Evolutionary conservation across 73 alveolate genomes (phyloP).

Genomic region (Paraurostyla sp.): DNA sequence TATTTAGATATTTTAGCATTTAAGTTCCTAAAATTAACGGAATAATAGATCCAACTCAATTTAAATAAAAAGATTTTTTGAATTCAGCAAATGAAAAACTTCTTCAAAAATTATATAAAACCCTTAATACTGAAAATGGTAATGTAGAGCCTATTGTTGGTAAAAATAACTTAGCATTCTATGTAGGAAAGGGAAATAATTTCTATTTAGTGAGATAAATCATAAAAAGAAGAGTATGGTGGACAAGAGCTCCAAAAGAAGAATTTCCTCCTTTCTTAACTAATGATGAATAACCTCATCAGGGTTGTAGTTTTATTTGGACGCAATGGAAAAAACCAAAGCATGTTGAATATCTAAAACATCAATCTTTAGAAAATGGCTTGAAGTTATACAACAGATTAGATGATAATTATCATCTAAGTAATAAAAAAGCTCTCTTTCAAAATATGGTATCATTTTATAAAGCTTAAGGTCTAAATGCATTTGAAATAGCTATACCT

Average conservation of each 20-base stretch:
- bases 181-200: conserved; percentile 65
- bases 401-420: conserved; percentile 56
- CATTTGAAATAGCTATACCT: conserved; percentile 59
- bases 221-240: conserved; percentile 66
- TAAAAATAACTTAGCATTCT: conserved; percentile 9
- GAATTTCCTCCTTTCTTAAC: background rate
- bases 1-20: background rate
- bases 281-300: background rate
- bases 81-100: conserved; percentile 48
- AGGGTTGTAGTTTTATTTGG: conserved; percentile 65
- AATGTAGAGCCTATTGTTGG: conserved; percentile 48
- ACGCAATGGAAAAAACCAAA: conserved; percentile 71
- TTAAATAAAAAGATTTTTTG: conserved; percentile 28
- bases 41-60: background rate
- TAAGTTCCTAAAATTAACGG: conserved; percentile 42
- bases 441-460: conserved; percentile 44
- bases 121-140: conserved; percentile 4
- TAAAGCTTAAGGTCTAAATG: conserved; percentile 51
- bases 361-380: background rate
- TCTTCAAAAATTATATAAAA: conserved; percentile 13
- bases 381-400: conserved; percentile 50
- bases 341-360: conserved; percentile 58
- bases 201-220: conserved; percentile 46
- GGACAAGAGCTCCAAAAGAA: conserved; percentile 55
- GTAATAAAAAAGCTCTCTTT: conserved; percentile 57